These are phyloP conservation scores for Ilex asprella DNA, from an alignment of 257 asterid species.

Conservation along the genomic window DNA sequence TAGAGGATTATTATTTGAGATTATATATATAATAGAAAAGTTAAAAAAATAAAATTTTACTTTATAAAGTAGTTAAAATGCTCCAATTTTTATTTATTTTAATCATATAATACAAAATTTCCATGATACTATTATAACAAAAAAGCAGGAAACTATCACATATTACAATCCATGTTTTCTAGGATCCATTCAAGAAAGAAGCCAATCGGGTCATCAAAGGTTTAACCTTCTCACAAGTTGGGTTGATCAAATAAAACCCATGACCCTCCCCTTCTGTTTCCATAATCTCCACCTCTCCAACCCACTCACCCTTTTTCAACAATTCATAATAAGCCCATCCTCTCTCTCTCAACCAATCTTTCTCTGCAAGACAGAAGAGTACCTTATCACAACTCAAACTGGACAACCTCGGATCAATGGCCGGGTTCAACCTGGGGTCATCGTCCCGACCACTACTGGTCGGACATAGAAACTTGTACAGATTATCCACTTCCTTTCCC, in stretches of 20 bases:
- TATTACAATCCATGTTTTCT: too few species aligned
- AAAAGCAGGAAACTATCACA: too few species aligned
- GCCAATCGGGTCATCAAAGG: constrained; percentile 32
- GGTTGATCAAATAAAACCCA: constrained; percentile 43
- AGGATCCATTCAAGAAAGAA: constrained; percentile 10
- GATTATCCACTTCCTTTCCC: constrained; percentile 9
- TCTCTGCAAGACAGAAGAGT: constrained; percentile 45
- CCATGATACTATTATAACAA: too few species aligned
- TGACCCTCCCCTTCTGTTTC: constrained; percentile 58
- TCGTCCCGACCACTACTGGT: neutral
- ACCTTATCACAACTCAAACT: constrained; percentile 48
- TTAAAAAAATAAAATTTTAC: too few species aligned
- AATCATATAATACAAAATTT: too few species aligned
- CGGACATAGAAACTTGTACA: constrained; percentile 14
- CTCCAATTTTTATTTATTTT: too few species aligned
- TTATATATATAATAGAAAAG: too few species aligned
- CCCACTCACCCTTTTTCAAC: constrained; percentile 65
- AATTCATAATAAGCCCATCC: constrained; percentile 43
- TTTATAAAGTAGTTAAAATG: too few species aligned
- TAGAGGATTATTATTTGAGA: too few species aligned
- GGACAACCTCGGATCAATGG: constrained; percentile 43
- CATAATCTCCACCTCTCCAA: constrained; percentile 44
- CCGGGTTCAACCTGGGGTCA: constrained; percentile 37
- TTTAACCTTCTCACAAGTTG: constrained; percentile 33
- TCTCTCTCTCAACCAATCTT: constrained; percentile 43